Base-by-base conservation (phyloP, 768 basidiomycete species). In the Terana coerulea region DNA sequence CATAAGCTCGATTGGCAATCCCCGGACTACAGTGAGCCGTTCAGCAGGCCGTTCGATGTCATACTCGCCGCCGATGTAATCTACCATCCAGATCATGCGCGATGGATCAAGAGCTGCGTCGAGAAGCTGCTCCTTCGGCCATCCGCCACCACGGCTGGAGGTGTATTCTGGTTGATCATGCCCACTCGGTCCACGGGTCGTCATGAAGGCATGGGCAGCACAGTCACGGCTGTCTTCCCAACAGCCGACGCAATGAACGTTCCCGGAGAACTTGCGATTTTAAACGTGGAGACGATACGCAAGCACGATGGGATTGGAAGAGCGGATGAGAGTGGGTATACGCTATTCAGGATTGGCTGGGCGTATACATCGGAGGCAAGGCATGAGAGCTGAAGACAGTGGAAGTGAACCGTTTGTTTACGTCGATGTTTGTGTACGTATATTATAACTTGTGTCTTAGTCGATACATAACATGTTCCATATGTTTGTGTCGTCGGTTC, bases 31-130 rank as follows among this genome's bases (percentile, higher is more conserved):
- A 62, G 64, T 1, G 55, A 67, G 0, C 73, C 74, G 0, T 53
- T 69, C 28, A 64, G 67, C 36, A 49, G 57, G 28, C 69, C 76
- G 2, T 90, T 87, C 67, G 83, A 91, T 49, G 61, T 89, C 21
- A 75, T 93, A 28, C 70, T 93, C 33, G 91, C 83, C 0, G 88
- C 91, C 28, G 89, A 93, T 58, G 82, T 91, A 47, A 74, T 91
- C 8, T 92, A 92, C 65, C 77, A 89, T 54, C 78, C 81, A 0
- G 66, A 74, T 15, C 89, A 91, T 61, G 84, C 86, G 2, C 52
- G 64, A 9, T 88, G 83, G 84, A 86, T 92, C 60, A 77, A 77
- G 46, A 61, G 59, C 3, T 88, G 86, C 47, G 81, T 85, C 19
- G 74, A 75, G 59, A 66, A 61, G 30, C 68, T 81, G 37, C 72